Evolutionary conservation across 345 rosid genomes (phyloP), one percentile per base, ranked within the genome.

Genomic region (Crucihimalaya himalaica): DNA sequence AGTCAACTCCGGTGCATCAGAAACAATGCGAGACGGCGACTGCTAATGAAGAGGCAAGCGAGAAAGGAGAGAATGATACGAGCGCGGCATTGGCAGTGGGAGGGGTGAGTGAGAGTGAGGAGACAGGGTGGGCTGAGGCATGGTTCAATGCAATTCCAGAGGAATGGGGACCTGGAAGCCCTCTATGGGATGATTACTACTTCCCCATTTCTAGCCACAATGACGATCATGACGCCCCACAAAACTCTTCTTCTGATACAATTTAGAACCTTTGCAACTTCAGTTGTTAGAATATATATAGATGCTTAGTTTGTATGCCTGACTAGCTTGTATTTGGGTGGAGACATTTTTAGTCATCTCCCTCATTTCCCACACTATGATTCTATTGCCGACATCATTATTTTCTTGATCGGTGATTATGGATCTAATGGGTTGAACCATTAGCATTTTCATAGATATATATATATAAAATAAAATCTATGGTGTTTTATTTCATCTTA

Each of bases 121-220:
- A 89, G 13, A 84, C 81, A 4, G 54, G 66, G 4, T 74, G 78
- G 92, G 83, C 86, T 19, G 97, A 87, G 37, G 88, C 85, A 60
- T 93, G 98, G 97, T 81, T 85, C 82, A 84, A 84, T 85, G 86
- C 94, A 34, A 86, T 90, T 67, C 91, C 88, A 12, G 83, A 83
- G 23, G 97, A 87, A 58, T 89, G 97, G 97, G 96, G 94, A 48
- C 97, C 97, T 12, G 97, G 86, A 12, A 90, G 96, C 73, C 82
- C 98, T 27, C 91, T 91, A 1, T 91, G 98, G 98, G 98, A 93
- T 79, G 94, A 93, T 74, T 82, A 89, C 48, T 82, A 82, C 13
- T 82, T 87, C 48, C 86, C 86, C 11, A 85, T 81, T 50, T 70
- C 68, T 45, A 63, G 73, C 61, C 70, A 47, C n/a, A 84, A 75